Evolutionary conservation across 2,329 filamentous ascomycete species (phyloP).

Genomic region (Xylaria polymorpha): DNA sequence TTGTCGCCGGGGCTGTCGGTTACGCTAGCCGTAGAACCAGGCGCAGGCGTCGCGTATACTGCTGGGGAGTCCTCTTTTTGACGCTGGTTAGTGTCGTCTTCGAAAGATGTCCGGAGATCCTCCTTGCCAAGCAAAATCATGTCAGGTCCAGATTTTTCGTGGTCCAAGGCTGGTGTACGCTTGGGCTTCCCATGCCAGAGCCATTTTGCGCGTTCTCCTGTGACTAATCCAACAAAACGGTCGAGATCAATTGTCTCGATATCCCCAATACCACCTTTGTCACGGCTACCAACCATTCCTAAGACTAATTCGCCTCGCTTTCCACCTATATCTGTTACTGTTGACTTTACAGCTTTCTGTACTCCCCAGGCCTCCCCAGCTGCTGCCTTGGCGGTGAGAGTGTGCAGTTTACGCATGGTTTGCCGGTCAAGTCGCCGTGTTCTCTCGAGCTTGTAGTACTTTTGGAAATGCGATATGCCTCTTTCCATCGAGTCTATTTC

Average conservation of each 20-base stretch:
- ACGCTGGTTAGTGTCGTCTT: constrained; percentile 62
- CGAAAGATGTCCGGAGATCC: constrained; percentile 62
- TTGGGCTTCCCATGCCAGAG: constrained; percentile 92
- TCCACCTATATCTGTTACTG: constrained; percentile 90
- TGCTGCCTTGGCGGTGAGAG: constrained; percentile 88
- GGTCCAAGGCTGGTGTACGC: constrained; percentile 65
- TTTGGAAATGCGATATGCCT: constrained; percentile 89
- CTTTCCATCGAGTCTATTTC: constrained; percentile 85
- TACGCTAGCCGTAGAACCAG: constrained; percentile 60
- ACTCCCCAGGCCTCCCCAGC: constrained; percentile 91
- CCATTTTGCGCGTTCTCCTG: constrained; percentile 89
- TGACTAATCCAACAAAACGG: constrained; percentile 79
- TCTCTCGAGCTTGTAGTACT: constrained; percentile 81
- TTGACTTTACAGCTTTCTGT: constrained; percentile 94
- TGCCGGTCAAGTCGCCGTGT: constrained; percentile 84
- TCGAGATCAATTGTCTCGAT: constrained; percentile 93
- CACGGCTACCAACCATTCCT: constrained; percentile 88
- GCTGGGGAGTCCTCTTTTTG: constrained; percentile 60
- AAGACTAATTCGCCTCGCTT: constrained; percentile 95
- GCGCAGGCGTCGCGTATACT: constrained; percentile 57
- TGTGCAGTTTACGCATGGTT: constrained; percentile 84
- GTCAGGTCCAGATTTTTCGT: constrained; percentile 60
- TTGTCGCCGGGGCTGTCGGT: constrained; percentile 63
- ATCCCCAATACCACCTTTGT: constrained; percentile 90
- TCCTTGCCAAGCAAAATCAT: constrained; percentile 67